Percentiles rank a stretch among this genome's conserved stretches.
Conservation (phyloP, 208 protist species). For the Trypanosoma melophagium region DNA sequence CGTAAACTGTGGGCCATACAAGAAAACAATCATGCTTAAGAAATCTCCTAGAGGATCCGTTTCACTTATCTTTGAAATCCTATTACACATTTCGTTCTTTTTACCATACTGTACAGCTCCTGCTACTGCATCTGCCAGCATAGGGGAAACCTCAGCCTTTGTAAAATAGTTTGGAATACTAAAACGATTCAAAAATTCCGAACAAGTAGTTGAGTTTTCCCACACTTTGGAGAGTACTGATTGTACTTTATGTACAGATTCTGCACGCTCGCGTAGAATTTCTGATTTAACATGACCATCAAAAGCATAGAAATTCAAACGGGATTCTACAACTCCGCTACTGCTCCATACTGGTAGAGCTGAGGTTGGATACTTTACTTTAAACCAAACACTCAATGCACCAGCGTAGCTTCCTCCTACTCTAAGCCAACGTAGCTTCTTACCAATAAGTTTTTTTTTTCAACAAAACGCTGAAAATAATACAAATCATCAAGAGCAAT, state of each 20-base stretch:
- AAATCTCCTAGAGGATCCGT: conserved; percentile 18
- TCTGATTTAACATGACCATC: conserved; percentile 37
- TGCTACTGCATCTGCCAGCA: conserved; percentile 41
- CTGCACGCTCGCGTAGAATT: conserved; percentile 25
- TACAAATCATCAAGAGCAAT: conserved; percentile 39
- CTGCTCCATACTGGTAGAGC: conserved; percentile 41
- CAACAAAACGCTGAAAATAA: conserved; percentile 30
- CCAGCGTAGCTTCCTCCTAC: conserved; percentile 49
- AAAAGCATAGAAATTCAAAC: conserved; percentile 42
- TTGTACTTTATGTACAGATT: conserved; percentile 22
- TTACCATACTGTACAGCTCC: conserved; percentile 46
- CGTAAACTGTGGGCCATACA: conserved; percentile 35
- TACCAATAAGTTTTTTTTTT: conserved; percentile 27
- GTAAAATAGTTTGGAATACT: conserved; percentile 34
- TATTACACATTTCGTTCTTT: conserved; percentile 34
- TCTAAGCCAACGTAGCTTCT: conserved; percentile 36
- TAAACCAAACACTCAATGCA: conserved; percentile 40
- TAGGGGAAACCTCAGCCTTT: conserved; percentile 31
- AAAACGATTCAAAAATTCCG: conserved; percentile 20
- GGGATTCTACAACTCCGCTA: conserved; percentile 43
- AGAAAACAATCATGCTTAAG: conserved; percentile 19
- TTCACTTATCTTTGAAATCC: conserved; percentile 18
- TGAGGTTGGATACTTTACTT: conserved; percentile 36
- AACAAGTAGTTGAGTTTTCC: conserved; percentile 18
- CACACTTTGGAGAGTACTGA: conserved; percentile 22